Base-by-base conservation (phyloP, 2,329 filamentous ascomycete species). In the Madurella fahalii region DNA sequence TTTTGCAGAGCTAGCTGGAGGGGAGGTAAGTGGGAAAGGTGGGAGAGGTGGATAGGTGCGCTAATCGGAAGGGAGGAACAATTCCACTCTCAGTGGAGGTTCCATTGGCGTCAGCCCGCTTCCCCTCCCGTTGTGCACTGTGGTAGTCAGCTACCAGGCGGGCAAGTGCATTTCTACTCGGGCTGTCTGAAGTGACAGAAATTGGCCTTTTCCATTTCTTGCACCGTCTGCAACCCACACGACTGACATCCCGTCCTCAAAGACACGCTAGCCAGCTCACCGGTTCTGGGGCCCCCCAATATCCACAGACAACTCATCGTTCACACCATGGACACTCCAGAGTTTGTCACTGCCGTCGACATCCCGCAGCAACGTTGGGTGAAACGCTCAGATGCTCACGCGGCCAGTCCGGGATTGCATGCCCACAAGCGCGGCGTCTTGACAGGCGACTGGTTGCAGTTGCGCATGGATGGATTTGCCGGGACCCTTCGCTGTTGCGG, bases 181-280 rank as follows among this genome's bases (percentile, higher is more conserved):
- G 25, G 25, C 25, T 25, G 25, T 25, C 25, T 25, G 25, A 25
- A 25, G 4, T 25, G 25, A 25, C 25, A 25, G 25, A 25, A 25
- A 25, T 25, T 25, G 25, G 25, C 25, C 25, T 7, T 25, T 25
- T 25, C 25, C 25, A 25, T 25, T 25, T 25, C 25, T 7, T 25
- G 25, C 25, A 25, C 25, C 25, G 25, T 25, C 25, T 25, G 25
- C 9, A 5, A 37, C 34, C 13, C 34, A 37, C 13, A 37, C 34
- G 17, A 17, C 43, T 32, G 25, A 25, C 25, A 25, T 25, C 25
- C 7, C 25, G 3, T 7, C 25, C 50, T n/a, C n/a, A n/a, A n/a
- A 25, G 32, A 32, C 43, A 43, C 50, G 43, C 50, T 52, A 52
- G 50, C 50, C 50, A 52, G 34, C 42, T 37, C 50, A 52, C 17